A percentile compares a stretch with the other conserved stretches of the same genome.
phyloP scores from a whole-genome alignment of 2,329 filamentous ascomycete species.

The Hypomyces perniciosus region DNA sequence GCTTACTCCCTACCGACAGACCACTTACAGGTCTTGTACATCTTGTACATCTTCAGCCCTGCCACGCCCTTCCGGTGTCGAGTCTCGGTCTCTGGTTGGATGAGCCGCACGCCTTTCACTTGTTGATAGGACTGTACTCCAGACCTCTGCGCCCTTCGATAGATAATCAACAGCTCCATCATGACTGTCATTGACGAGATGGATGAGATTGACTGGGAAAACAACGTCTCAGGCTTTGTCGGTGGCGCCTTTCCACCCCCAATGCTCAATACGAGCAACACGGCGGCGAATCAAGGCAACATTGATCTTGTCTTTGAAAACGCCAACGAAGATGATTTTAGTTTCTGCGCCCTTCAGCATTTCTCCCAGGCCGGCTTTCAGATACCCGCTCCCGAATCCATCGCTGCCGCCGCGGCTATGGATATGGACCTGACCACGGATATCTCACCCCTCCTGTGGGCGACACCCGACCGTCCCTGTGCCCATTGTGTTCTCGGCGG shows the following conservation, averaged over 20 bases:
- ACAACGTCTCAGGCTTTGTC: constrained; percentile 39
- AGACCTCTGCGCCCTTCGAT: constrained; percentile 14
- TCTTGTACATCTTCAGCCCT: neutral
- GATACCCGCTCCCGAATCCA: neutral
- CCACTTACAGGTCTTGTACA: neutral
- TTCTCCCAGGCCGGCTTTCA: constrained; percentile 35
- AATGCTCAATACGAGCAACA: constrained; percentile 31
- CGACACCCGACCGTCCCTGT: constrained; percentile 44
- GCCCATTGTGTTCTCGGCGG: constrained; percentile 44
- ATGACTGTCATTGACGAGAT: constrained; percentile 43
- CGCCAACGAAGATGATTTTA: constrained; percentile 53
- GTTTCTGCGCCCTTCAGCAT: constrained; percentile 54
- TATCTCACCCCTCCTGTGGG: constrained; percentile 24
- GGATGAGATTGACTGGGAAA: constrained; percentile 62
- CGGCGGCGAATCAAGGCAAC: constrained; percentile 25
- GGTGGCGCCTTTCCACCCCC: constrained; percentile 26
- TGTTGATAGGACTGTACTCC: neutral
- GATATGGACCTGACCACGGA: neutral
- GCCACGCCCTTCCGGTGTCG: constrained; percentile 10
- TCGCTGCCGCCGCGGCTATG: neutral
- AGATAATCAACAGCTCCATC: constrained; percentile 13
- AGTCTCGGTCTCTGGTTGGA: constrained; percentile 8
- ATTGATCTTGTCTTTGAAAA: constrained; percentile 51
- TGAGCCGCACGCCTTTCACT: constrained; percentile 7
- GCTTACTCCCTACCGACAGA: no score